These are phyloP conservation scores for Alternaria arborescens DNA, from an alignment of 2,329 filamentous ascomycete genomes.

Conservation along the genomic window DNA sequence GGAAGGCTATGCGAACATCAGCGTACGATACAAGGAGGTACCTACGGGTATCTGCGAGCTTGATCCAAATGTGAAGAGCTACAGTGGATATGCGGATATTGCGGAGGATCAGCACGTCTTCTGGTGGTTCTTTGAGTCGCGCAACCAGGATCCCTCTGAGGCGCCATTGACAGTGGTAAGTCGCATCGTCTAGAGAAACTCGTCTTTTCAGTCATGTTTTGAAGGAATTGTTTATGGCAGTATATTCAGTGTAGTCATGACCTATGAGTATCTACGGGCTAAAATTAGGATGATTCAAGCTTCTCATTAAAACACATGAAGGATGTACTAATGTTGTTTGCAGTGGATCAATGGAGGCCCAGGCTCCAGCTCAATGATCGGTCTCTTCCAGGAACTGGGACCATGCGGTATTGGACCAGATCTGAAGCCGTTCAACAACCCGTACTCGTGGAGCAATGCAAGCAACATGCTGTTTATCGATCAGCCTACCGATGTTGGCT, in stretches of 20 bases:
- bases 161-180: slow-evolving; percentile 63
- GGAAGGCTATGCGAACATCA: slow-evolving; percentile 58
- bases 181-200: not conserved
- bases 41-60: slow-evolving; percentile 64
- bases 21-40: slow-evolving; percentile 67
- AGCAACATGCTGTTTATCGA: slow-evolving; percentile 76
- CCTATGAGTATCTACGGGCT: no score
- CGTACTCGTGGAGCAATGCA: slow-evolving; percentile 69
- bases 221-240: no score
- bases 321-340: not conserved
- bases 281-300: no score
- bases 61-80: slow-evolving; percentile 64
- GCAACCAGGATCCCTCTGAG: slow-evolving; percentile 58
- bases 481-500: slow-evolving; percentile 68
- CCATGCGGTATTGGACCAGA: slow-evolving; percentile 62
- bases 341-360: slow-evolving; percentile 66
- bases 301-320: not conserved
- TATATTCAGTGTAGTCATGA: no score
- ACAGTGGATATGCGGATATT: slow-evolving; percentile 64
- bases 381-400: slow-evolving; percentile 61
- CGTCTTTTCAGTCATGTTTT: not conserved
- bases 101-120: slow-evolving; percentile 62
- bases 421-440: slow-evolving; percentile 64
- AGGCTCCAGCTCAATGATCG: slow-evolving; percentile 66
- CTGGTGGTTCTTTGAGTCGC: slow-evolving; percentile 66